A percentile compares a stretch with the other conserved stretches of the same genome.
phyloP scores from a whole-genome alignment of 2,329 filamentous ascomycete species.

The Diplodia mutila region DNA sequence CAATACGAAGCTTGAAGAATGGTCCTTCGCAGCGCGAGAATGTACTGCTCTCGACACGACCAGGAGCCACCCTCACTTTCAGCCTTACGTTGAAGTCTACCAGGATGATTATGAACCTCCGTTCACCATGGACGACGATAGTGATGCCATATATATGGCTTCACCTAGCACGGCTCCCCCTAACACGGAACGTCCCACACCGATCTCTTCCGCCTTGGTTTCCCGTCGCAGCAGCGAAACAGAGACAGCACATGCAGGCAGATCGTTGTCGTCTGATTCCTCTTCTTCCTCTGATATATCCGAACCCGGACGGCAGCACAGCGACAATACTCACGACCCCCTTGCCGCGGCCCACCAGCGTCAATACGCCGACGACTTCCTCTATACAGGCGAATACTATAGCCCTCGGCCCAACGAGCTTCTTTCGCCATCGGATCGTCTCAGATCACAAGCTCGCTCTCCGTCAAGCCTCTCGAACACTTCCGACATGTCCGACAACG shows the following conservation, averaged over 20 bases:
- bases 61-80: constrained; percentile 27
- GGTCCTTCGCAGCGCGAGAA: constrained; percentile 31
- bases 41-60: constrained; percentile 5
- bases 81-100: constrained; percentile 29
- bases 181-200: constrained; percentile 37
- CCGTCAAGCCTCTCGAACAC: neutral
- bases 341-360: neutral
- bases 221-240: constrained; percentile 33
- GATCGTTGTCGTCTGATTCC: neutral
- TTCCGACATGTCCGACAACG: constrained; percentile 16
- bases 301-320: neutral
- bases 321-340: neutral
- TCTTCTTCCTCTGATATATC: neutral
- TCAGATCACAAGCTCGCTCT: constrained; percentile 1
- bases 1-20: constrained; percentile 38
- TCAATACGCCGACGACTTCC: neutral
- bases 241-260: neutral
- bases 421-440: neutral
- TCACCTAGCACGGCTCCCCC: constrained; percentile 42
- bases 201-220: constrained; percentile 29
- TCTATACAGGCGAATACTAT: constrained; percentile 8
- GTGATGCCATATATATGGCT: constrained; percentile 28
- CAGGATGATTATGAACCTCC: constrained; percentile 26
- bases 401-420: constrained; percentile 15
- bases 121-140: constrained; percentile 20